Percentiles rank a stretch among this genome's conserved stretches.
Conservation (phyloP, 441 rosid genomes). For the Arabidopsis lyrata region DNA sequence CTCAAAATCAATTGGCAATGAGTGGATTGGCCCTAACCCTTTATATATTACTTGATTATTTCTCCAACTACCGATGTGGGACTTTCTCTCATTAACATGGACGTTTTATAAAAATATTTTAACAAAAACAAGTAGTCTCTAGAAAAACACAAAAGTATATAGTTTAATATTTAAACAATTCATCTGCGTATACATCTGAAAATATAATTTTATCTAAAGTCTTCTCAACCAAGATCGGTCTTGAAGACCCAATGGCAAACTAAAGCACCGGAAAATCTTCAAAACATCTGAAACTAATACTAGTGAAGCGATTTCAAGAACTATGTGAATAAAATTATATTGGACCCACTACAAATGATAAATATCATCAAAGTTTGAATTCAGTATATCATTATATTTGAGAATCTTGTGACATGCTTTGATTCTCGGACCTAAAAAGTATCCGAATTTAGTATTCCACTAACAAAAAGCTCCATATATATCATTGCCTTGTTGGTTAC, state of each 20-base stretch:
- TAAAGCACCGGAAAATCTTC: not conserved
- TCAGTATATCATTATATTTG: not conserved
- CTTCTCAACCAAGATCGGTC: constrained; percentile 17
- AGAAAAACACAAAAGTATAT: not conserved
- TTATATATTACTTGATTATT: too few relatives aligned
- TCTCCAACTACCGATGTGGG: too few relatives aligned
- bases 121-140: not conserved
- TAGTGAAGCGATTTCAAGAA: not conserved
- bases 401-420: constrained; percentile 5
- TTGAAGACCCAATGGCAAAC: not conserved
- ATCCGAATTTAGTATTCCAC: not conserved
- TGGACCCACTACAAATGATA: too few relatives aligned
- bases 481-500: not conserved
- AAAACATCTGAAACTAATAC: constrained; percentile 6
- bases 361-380: not conserved
- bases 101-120: not conserved
- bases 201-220: not conserved
- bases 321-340: not conserved
- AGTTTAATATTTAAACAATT: not conserved
- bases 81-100: too few relatives aligned
- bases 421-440: not conserved
- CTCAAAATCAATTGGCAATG: too few relatives aligned
- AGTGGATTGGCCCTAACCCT: too few relatives aligned
- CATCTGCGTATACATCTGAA: constrained; percentile 18
- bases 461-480: constrained; percentile 5